Conservation (phyloP, 495 filamentous ascomycete genomes). For the Clavariopsis aquatica region DNA sequence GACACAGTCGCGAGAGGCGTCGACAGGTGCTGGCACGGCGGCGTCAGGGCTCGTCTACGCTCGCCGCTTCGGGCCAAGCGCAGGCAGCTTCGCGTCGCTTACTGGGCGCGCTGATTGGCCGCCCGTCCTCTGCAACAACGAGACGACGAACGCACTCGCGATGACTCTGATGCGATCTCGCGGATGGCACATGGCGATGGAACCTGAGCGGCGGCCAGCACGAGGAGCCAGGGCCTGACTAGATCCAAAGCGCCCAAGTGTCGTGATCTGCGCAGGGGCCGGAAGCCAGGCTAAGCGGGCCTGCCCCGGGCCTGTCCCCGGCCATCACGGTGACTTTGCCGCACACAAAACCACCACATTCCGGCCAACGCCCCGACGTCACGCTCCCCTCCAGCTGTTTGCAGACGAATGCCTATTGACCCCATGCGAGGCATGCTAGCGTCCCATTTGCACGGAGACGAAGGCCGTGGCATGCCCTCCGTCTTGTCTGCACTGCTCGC, state of each 20-base stretch:
- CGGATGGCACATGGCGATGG: conserved; percentile 35
- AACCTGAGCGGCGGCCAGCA: conserved; percentile 29
- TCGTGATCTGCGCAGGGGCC: conserved; percentile 25
- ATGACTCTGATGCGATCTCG: conserved; percentile 4
- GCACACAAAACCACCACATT: conserved; percentile 11
- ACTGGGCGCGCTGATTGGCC: conserved; percentile 17
- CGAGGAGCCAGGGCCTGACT: conserved; percentile 6
- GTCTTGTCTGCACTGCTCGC: too few relatives aligned
- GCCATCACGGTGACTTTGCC: not conserved
- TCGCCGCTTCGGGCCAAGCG: conserved; percentile 13
- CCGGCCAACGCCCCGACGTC: conserved; percentile 21
- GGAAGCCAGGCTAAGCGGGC: conserved; percentile 24
- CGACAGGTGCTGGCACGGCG: conserved; percentile 6
- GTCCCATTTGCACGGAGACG: conserved; percentile 29
- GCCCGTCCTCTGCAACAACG: conserved; percentile 12
- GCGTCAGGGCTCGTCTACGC: conserved; percentile 28
- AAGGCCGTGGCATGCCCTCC: conserved; percentile 12
- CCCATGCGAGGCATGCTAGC: conserved; percentile 12
- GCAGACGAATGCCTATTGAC: not conserved
- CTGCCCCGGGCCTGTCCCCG: not conserved
- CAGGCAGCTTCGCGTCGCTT: conserved; percentile 6
- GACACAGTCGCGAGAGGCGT: conserved; percentile 26
- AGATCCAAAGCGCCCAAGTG: conserved; percentile 11
- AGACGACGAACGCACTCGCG: not conserved
- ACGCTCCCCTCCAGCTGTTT: conserved; percentile 8